Conservation (phyloP, 805 yeast species). For the Saccharomycopsis synnaedendra region DNA sequence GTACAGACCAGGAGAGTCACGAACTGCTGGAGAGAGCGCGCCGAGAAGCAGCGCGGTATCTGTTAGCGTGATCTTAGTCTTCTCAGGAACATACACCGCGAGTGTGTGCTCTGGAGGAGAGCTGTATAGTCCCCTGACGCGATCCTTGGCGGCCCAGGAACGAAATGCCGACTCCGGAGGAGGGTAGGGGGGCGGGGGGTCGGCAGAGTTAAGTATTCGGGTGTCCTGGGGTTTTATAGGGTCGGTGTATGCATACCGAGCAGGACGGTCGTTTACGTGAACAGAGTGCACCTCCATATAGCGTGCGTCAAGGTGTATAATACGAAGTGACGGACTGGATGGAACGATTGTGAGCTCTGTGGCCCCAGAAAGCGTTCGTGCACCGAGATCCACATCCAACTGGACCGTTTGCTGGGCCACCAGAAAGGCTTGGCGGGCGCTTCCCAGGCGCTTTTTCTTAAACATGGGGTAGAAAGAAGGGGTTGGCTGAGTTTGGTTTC, state of each 20-base stretch:
- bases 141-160: constrained; percentile 31
- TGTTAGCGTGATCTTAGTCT: constrained; percentile 48
- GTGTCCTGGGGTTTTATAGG: constrained; percentile 29
- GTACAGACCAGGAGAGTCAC: constrained; percentile 28
- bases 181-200: too few species aligned
- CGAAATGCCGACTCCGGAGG: too few species aligned
- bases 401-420: constrained; percentile 79
- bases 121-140: constrained; percentile 37
- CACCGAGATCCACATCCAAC: constrained; percentile 68
- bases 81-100: constrained; percentile 50
- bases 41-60: constrained; percentile 30
- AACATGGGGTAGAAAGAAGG: background rate
- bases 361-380: constrained; percentile 47
- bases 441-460: background rate
- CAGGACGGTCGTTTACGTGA: constrained; percentile 49
- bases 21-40: constrained; percentile 26
- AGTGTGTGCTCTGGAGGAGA: constrained; percentile 33
- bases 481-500: too few species aligned
- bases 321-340: constrained; percentile 40
- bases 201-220: too few species aligned
- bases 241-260: constrained; percentile 48
- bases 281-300: constrained; percentile 57
- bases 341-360: constrained; percentile 83
- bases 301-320: constrained; percentile 68
- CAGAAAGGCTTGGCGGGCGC: constrained; percentile 36